Conservation (phyloP, 106 monocot species). For the Acorus gramineus region DNA sequence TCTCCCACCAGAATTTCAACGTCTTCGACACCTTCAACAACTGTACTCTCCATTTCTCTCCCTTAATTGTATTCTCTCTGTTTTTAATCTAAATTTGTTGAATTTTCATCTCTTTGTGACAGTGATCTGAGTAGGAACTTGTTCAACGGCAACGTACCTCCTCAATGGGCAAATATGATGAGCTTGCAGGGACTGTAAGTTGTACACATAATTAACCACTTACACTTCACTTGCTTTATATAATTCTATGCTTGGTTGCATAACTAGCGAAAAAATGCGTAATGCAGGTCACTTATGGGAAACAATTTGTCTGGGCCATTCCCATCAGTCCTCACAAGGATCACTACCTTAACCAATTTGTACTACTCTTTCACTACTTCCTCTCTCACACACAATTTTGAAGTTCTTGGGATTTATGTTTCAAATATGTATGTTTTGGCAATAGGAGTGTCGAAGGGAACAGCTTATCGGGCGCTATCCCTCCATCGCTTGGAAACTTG, state of each 20-base stretch:
- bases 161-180: slow-evolving; percentile 28
- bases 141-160: slow-evolving; percentile 46
- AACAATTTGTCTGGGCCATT: slow-evolving; percentile 67
- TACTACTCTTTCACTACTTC: slow-evolving; percentile 3
- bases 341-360: slow-evolving; percentile 49
- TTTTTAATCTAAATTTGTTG: background rate
- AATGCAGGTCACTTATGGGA: slow-evolving; percentile 38
- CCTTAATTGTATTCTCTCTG: background rate
- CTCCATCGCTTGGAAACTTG: slow-evolving; percentile 34
- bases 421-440: slow-evolving; percentile 1
- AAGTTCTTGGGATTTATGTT: background rate
- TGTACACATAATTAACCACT: background rate
- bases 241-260: background rate
- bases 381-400: background rate
- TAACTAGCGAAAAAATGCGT: background rate
- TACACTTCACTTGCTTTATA: background rate
- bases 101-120: background rate
- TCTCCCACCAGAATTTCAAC: slow-evolving; percentile 42
- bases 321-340: slow-evolving; percentile 44
- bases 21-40: slow-evolving; percentile 34
- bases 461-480: slow-evolving; percentile 45
- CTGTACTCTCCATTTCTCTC: background rate
- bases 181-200: slow-evolving; percentile 37
- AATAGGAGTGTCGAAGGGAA: slow-evolving; percentile 65
- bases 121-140: slow-evolving; percentile 64